phyloP scores from a whole-genome alignment of 352 stramenopile genomes.

The Globisporangium acanthophoron region DNA sequence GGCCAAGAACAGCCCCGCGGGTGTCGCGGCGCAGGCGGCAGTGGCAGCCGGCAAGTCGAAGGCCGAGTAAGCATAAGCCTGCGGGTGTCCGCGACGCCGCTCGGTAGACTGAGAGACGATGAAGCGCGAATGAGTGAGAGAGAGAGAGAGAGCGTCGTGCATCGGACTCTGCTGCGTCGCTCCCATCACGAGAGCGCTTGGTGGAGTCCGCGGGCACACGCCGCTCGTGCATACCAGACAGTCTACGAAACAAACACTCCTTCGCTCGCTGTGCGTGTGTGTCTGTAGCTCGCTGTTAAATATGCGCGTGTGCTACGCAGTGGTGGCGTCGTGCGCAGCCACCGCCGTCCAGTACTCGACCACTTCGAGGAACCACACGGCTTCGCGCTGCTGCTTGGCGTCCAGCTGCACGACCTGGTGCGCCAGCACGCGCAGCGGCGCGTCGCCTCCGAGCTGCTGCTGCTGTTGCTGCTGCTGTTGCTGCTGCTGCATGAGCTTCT shows the following conservation, averaged over 20 bases:
- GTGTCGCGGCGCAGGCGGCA: conserved; percentile 18
- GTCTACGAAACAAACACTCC: not conserved
- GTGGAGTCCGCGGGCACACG: not conserved
- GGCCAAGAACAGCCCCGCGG: conserved; percentile 20
- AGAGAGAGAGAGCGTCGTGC: not conserved
- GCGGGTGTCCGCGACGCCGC: not conserved
- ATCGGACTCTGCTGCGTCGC: not conserved
- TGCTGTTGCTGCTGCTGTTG: not conserved
- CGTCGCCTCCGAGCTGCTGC: conserved; percentile 4
- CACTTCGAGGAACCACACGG: conserved; percentile 67
- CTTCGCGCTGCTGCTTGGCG: conserved; percentile 50
- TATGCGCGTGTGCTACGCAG: not conserved
- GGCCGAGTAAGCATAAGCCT: conserved; percentile 28
- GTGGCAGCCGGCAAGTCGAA: conserved; percentile 29
- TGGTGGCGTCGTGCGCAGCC: conserved; percentile 10
- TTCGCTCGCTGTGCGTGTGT: not conserved
- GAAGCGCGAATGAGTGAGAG: not conserved
- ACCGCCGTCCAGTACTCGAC: conserved; percentile 65
- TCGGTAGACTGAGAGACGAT: not conserved
- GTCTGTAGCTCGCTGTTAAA: not conserved
- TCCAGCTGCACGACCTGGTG: conserved; percentile 60
- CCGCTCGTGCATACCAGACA: not conserved
- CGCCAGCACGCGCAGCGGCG: conserved; percentile 27
- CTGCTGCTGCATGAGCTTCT: conserved; percentile 19
- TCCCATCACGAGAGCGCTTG: conserved; percentile 19